Evolutionary conservation across 371 early-diverging fungal genomes (phyloP), one percentile per base, ranked within the genome.

Genomic region (Smittium culicis): DNA sequence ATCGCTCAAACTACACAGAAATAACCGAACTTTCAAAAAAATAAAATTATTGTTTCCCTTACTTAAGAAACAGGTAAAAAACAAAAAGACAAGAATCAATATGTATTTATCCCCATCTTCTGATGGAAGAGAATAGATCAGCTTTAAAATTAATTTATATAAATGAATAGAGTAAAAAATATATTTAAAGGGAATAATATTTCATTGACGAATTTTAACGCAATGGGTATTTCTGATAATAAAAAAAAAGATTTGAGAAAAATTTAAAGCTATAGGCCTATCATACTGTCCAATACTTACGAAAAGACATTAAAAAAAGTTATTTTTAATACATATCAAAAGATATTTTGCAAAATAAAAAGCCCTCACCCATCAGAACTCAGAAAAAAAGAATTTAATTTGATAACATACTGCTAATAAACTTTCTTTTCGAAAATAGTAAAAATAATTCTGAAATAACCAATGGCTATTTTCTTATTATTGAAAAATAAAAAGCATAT

Each of bases 401-500:
- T n/a, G 63, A 63, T 63, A 63, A 63, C 5, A 63, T 63, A n/a
- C 34, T 33, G 2, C 2, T 33, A 24, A 33, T 30, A 63, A 63
- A 63, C 14, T 63, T 63, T 33, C n/a, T 63, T 2, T 34, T 63
- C n/a, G 63, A 63, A 2, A 32, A 35, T 5, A 35, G 63, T 8
- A 14, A 2, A 63, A n/a, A 31, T 14, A 32, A 32, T 24, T 5
- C n/a, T 14, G n/a, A 63, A n/a, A 5, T 11, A 30, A 33, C 35
- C 5, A 32, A 63, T 27, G 63, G 63, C 5, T 63, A 63, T 33
- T 5, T 33, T 11, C 2, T 63, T n/a, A 63, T 63, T 27, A 11
- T 63, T 31, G 25, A 63, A 17, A 31, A 63, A 35, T 24, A 63
- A 63, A 63, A 63, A 33, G 63, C 63, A n/a, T 63, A 31, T 63